phyloP scores from a whole-genome alignment of 2,329 filamentous ascomycete genomes.

The Chaetomium sp. region DNA sequence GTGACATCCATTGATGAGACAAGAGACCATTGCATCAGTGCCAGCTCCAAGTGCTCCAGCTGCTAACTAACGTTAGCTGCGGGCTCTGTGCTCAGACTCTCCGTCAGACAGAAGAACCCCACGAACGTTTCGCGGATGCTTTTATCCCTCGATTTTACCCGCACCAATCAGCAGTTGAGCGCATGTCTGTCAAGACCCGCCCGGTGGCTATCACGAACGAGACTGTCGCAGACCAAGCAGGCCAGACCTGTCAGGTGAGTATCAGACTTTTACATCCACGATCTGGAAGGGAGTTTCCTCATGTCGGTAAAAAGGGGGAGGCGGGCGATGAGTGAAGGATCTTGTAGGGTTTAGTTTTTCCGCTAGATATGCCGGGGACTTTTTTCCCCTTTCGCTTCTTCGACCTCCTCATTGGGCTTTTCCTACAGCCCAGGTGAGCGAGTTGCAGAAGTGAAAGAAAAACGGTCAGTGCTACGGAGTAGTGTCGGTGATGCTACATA shows the following conservation, averaged over 20 bases:
- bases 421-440: too few species aligned
- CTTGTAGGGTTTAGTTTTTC: background rate
- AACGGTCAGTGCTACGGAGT: too few species aligned
- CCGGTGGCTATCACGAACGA: slow-evolving; percentile 6
- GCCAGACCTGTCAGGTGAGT: slow-evolving; percentile 21
- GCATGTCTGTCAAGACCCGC: slow-evolving; percentile 20
- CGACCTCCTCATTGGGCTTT: too few species aligned
- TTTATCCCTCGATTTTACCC: slow-evolving; percentile 30
- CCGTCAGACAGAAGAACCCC: slow-evolving; percentile 14
- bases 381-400: too few species aligned
- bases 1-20: background rate
- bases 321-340: background rate
- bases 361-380: too few species aligned
- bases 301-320: slow-evolving; percentile 1
- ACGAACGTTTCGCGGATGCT: slow-evolving; percentile 9
- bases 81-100: background rate
- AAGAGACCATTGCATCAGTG: slow-evolving; percentile 4
- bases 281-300: background rate
- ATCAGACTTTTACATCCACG: slow-evolving; percentile 18
- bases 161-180: slow-evolving; percentile 27
- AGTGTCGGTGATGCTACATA: too few species aligned
- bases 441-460: too few species aligned
- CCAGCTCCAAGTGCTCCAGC: slow-evolving; percentile 11
- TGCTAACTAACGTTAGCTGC: background rate
- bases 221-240: slow-evolving; percentile 2